Base-by-base conservation (phyloP, 1,284 basidiomycete genomes). In the Boletellus deceptivus region DNA sequence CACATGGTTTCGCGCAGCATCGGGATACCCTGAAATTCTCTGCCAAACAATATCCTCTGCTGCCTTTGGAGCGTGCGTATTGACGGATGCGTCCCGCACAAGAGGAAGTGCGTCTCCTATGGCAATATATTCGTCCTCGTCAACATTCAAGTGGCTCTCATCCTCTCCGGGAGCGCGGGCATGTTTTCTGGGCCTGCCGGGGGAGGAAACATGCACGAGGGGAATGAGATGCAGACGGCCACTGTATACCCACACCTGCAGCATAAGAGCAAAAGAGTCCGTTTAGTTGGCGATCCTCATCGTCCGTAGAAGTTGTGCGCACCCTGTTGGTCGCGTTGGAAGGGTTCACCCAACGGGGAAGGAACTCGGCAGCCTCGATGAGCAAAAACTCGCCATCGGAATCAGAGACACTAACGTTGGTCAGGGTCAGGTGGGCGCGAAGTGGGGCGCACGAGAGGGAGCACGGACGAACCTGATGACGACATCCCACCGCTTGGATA, bases 341-440 rank as follows among this genome's bases (percentile, higher is more conserved):
- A 1, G 96, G 97, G 11, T 86, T 88, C 40, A 98, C 84, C 97
- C 96, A 99, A 1, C 78, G 73, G 4, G 96, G 95, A 10, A 99
- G 74, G 43, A 76, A 79, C 49, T 98, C 89, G 10, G 97, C 97
- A 3, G 93, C 96, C 72, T 99, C 96, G 56, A 99, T 98, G 53
- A 99, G 79, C 37, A 99, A 71, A 64, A 99, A 98, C 62, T 99
- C 92, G 27, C 97, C 97, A 68, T 99, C 96, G 4, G 89, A 86
- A 71, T 98, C 96, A 54, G 82, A 84, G 2, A 89, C 79, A 58
- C 92, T 91, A 11, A 13, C 2, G 14, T 20, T 31, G 37, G 37
- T 48, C 34, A 25, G 48, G 37, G 37, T 48, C 34, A 25, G 48
- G 34, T 60, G 42, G 56, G 53, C 16, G 36, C 43, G 36, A 25